These are phyloP conservation scores for Letharia columbiana DNA, from an alignment of 495 filamentous ascomycete genomes.

Conservation along the genomic window DNA sequence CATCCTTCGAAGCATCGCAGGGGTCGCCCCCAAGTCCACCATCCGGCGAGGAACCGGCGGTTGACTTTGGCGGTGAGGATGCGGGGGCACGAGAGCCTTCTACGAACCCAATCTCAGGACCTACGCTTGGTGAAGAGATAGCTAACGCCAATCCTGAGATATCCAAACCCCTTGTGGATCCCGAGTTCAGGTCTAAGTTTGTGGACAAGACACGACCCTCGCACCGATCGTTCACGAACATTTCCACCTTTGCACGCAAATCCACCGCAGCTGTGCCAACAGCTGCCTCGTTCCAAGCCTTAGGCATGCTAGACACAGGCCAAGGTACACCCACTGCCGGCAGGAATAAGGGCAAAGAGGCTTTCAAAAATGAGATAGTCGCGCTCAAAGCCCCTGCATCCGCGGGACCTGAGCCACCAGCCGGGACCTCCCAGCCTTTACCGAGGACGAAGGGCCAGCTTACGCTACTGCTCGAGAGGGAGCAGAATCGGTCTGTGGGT, in stretches of 20 bases:
- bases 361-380: slow-evolving; percentile 18
- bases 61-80: neutral
- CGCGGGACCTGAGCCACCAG: slow-evolving; percentile 4
- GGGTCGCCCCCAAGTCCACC: neutral
- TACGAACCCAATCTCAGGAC: neutral
- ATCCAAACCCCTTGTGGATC: slow-evolving; percentile 17
- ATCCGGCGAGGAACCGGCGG: neutral
- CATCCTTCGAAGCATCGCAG: slow-evolving; percentile 9
- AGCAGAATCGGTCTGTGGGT: slow-evolving; percentile 3
- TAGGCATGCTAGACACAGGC: slow-evolving; percentile 17
- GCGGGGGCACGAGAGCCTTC: neutral
- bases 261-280: slow-evolving; percentile 14
- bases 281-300: slow-evolving; percentile 23
- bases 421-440: slow-evolving; percentile 12
- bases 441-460: slow-evolving; percentile 29
- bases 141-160: neutral
- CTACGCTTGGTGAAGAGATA: neutral
- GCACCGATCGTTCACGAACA: slow-evolving; percentile 16
- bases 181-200: slow-evolving; percentile 20
- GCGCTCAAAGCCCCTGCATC: slow-evolving; percentile 14
- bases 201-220: slow-evolving; percentile 18
- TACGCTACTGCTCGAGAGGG: slow-evolving; percentile 24
- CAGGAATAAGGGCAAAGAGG: slow-evolving; percentile 10
- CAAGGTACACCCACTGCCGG: slow-evolving; percentile 3
- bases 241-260: slow-evolving; percentile 15